Percentiles rank a stretch among this genome's conserved stretches.
Evolutionary conservation across 1,284 basidiomycete species (phyloP).

Genomic region (Xerocomus amazonicus): DNA sequence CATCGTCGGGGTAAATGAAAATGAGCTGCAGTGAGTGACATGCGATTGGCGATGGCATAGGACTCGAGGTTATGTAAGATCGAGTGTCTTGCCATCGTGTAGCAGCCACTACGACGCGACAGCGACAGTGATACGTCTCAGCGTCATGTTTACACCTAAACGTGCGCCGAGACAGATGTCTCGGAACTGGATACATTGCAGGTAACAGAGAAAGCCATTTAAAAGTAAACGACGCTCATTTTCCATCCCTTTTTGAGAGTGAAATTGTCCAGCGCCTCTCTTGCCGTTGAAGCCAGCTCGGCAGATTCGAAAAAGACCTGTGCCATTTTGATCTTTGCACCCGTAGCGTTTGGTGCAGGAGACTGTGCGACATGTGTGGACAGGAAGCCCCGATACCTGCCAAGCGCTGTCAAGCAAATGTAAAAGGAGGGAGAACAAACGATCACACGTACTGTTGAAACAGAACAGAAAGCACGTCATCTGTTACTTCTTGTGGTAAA

Average conservation of each 20-base stretch:
- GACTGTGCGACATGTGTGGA: slow-evolving; percentile 64
- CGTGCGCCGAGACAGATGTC: background rate
- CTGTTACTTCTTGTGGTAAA: slow-evolving; percentile 76
- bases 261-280: slow-evolving; percentile 76
- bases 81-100: background rate
- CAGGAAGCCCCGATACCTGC: slow-evolving; percentile 74
- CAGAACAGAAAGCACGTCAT: slow-evolving; percentile 74
- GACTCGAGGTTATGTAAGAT: slow-evolving; percentile 4
- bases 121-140: slow-evolving; percentile 1
- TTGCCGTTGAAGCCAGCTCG: slow-evolving; percentile 70
- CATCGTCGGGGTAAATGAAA: slow-evolving; percentile 41
- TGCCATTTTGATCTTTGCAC: slow-evolving; percentile 66
- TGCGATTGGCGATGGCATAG: slow-evolving; percentile 16
- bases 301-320: slow-evolving; percentile 73
- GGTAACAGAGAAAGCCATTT: slow-evolving; percentile 26
- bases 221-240: slow-evolving; percentile 74
- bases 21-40: slow-evolving; percentile 8
- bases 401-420: slow-evolving; percentile 8
- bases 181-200: slow-evolving; percentile 6
- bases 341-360: slow-evolving; percentile 58
- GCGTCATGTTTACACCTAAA: background rate
- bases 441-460: slow-evolving; percentile 74
- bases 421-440: background rate
- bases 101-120: background rate
- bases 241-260: slow-evolving; percentile 77